A percentile compares a stretch with the other conserved stretches of the same genome.
These are phyloP conservation scores for Suhomyces anneliseae DNA, from an alignment of 1,139 yeast genomes.

Conservation along the genomic window DNA sequence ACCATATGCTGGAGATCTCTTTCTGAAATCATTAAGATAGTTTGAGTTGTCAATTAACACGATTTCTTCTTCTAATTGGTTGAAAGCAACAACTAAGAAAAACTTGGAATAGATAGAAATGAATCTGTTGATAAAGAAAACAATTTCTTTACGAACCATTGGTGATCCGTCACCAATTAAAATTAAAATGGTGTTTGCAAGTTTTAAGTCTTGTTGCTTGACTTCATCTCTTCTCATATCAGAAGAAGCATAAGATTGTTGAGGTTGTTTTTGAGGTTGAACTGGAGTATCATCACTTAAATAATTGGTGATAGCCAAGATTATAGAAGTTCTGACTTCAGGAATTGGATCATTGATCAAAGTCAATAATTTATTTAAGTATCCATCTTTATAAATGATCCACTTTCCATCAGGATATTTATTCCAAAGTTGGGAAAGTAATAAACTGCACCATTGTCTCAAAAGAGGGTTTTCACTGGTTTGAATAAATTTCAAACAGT, in stretches of 20 bases:
- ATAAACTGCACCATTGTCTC: constrained; percentile 87
- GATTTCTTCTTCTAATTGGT: constrained; percentile 81
- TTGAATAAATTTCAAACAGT: constrained; percentile 65
- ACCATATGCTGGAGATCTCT: constrained; percentile 75
- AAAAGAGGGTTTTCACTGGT: constrained; percentile 80
- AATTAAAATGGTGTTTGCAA: constrained; percentile 49
- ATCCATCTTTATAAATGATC: constrained; percentile 67
- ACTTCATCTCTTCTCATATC: constrained; percentile 42
- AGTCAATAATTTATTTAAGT: constrained; percentile 54
- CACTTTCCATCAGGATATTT: constrained; percentile 75
- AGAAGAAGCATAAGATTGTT: constrained; percentile 28
- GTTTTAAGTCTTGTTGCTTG: constrained; percentile 52
- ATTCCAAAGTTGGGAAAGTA: constrained; percentile 76
- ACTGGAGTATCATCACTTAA: constrained; percentile 42
- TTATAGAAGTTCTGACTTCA: constrained; percentile 85
- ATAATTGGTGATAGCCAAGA: constrained; percentile 72
- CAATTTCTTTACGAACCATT: constrained; percentile 81
- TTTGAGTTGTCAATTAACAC: constrained; percentile 63
- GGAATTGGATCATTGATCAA: constrained; percentile 87
- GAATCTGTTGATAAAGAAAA: constrained; percentile 73
- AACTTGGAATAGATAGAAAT: constrained; percentile 69
- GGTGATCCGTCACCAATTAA: constrained; percentile 84
- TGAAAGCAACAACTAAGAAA: constrained; percentile 84
- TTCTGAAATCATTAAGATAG: constrained; percentile 57
- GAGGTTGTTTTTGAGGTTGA: constrained; percentile 21